Base-by-base conservation (phyloP, 768 basidiomycete species). In the Phlebiopsis gigantea region DNA sequence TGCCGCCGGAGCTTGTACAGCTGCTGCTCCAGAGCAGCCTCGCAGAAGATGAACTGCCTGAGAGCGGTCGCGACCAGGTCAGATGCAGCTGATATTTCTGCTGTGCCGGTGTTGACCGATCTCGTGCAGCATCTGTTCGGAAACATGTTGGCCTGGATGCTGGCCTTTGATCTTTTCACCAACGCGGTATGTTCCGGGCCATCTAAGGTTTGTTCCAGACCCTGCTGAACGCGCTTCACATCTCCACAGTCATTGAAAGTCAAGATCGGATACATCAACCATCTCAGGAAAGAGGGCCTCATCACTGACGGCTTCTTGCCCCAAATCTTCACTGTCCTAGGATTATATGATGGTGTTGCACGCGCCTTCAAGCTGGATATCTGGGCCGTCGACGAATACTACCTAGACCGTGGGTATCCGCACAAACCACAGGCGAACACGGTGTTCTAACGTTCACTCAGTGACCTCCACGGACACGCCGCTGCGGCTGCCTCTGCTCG, bases 351-450 rank as follows among this genome's bases (percentile, higher is more conserved):
- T 34, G 82, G 85, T 1, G 78, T 80, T 15, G 72, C 75, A 30
- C 88, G 83, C 53, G 77, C 81, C 0, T 84, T 94, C 72, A 93
- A 92, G 61, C 73, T 97, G n/a, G 85, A 90, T 47, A 72, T 80
- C 0, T 98, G 93, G 90, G 79, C 79, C 2, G 80, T 98, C 0
- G 88, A 98, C 57, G 88, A 92, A 59, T 95, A 85, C 62, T 82
- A 84, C 64, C 68, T 96, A 19, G 81, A 88, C 28, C 67, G 93
- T 93, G 66, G 58, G 86, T 28, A 12, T 14, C n/a, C n/a, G n/a
- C n/a, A n/a, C n/a, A n/a, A n/a, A n/a, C n/a, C n/a, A n/a, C n/a
- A n/a, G n/a, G n/a, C n/a, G n/a, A n/a, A n/a, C n/a, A n/a, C n/a
- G n/a, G n/a, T n/a, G n/a, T n/a, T n/a, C n/a, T n/a, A n/a, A n/a